Evolutionary conservation across 108 stramenopile genomes (phyloP), one percentile per base, ranked within the genome.

Genomic region (Fistulifera solaris): DNA sequence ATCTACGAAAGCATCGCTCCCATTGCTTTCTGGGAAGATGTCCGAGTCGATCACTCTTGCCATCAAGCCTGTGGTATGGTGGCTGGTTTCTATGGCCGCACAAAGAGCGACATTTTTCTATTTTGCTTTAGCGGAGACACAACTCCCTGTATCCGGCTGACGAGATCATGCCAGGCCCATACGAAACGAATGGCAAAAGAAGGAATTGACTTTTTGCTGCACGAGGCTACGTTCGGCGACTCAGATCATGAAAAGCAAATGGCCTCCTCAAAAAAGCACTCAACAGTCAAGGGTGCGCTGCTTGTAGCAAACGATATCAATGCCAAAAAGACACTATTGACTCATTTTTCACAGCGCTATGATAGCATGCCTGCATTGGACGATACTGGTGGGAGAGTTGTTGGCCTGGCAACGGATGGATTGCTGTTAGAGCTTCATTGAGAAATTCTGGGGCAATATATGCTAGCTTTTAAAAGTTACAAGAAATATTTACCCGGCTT

Each of bases 111-210:
- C 38, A 25, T 27, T 18, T 73, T 73, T 49, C 39, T 66, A 16
- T 63, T 85, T 22, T 79, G 78, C 51, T 90, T 73, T 52, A 81
- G 79, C 40, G 88, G 88, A 2, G 88, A 90, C 56, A 86, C 84
- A 5, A 61, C 84, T 4, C 88, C 88, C n/a, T 83, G 72, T 10
- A 19, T 44, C 27, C 40, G 52, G 12, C 62, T 90, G 17, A 54
- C 81, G 14, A 61, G 46, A 1, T 66, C 72, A 39, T 89, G 87
- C 43, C 44, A 21, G 21, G 3, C 6, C 6, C 44, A 21, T 45
- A 5, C 11, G 4, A 21, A 17, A 5, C 63, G 41, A 17, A 46
- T 59, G 0, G 18, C 44, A 13, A 50, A 15, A 10, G 2, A 3
- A 11, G 27, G n/a, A 28, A 44, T 31, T 17, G 47, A 39, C 39